Conservation (phyloP, 2,329 filamentous ascomycete genomes). For the Xylaria sp. region DNA sequence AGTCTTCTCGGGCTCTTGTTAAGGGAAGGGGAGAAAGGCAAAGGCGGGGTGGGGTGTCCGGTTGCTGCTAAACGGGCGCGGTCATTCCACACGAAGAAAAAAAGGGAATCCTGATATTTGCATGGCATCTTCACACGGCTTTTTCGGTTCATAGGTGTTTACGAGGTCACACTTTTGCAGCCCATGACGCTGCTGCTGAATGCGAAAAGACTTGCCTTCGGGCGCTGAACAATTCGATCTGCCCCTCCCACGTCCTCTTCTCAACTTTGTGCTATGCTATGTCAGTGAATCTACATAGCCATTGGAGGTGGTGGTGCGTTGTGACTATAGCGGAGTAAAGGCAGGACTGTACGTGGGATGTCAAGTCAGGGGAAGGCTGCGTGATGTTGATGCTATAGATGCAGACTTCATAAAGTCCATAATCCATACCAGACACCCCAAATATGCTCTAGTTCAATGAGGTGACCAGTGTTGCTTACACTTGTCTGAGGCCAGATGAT, state of each 20-base stretch:
- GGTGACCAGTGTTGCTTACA: too few relatives aligned
- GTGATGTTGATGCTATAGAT: too few relatives aligned
- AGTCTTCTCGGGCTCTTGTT: constrained; percentile 21
- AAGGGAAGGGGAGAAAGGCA: constrained; percentile 21
- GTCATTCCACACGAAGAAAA: constrained; percentile 37
- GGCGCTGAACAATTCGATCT: constrained; percentile 34
- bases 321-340: too few relatives aligned
- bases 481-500: too few relatives aligned
- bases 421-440: too few relatives aligned
- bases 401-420: too few relatives aligned
- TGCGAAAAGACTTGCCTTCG: constrained; percentile 36
- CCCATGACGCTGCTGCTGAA: constrained; percentile 41
- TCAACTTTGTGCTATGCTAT: background rate
- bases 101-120: constrained; percentile 41
- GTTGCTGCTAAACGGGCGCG: constrained; percentile 38
- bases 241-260: background rate
- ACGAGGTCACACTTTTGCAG: constrained; percentile 41
- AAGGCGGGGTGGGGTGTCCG: constrained; percentile 29
- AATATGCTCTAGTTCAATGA: too few relatives aligned
- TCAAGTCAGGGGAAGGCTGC: too few relatives aligned
- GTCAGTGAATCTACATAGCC: constrained; percentile 10
- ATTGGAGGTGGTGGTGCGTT: too few relatives aligned
- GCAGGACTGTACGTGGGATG: too few relatives aligned
- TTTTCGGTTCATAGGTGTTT: constrained; percentile 44
- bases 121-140: constrained; percentile 44